These are phyloP conservation scores for Friedmanniomyces simplex DNA, from an alignment of 495 filamentous ascomycete species.

Conservation along the genomic window DNA sequence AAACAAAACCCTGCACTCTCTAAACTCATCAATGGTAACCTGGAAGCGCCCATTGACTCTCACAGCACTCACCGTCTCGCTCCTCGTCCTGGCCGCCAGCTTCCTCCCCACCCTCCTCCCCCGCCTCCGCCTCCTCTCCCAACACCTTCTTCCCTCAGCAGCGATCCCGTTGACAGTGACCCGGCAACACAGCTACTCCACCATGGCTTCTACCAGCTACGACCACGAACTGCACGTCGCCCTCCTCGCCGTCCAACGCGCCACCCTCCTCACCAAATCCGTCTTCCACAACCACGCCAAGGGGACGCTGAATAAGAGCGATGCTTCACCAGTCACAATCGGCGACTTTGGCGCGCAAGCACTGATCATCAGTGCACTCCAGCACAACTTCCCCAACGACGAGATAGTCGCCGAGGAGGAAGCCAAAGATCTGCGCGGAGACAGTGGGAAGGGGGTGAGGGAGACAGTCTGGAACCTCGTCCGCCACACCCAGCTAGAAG, in stretches of 20 bases:
- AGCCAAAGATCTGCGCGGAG: conserved; percentile 59
- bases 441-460: conserved; percentile 44
- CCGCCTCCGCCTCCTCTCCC: conserved; percentile 35
- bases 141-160: conserved; percentile 24
- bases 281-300: conserved; percentile 90
- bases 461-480: conserved; percentile 77
- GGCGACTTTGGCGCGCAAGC: conserved; percentile 98
- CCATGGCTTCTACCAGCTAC: conserved; percentile 46
- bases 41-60: conserved; percentile 9
- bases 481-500: conserved; percentile 56
- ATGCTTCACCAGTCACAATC: conserved; percentile 92
- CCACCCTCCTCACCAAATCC: conserved; percentile 75
- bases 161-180: background rate
- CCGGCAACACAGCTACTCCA: conserved; percentile 7
- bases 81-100: conserved; percentile 42
- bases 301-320: conserved; percentile 85
- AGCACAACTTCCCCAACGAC: conserved; percentile 79
- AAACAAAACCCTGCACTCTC: too few relatives aligned
- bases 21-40: background rate
- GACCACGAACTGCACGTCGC: conserved; percentile 73
- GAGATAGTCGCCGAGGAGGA: conserved; percentile 95
- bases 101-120: conserved; percentile 38
- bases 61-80: conserved; percentile 26
- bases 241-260: conserved; percentile 85
- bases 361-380: conserved; percentile 81